Base-by-base conservation (phyloP, 768 basidiomycete species). In the Coprinopsis cinerea region DNA sequence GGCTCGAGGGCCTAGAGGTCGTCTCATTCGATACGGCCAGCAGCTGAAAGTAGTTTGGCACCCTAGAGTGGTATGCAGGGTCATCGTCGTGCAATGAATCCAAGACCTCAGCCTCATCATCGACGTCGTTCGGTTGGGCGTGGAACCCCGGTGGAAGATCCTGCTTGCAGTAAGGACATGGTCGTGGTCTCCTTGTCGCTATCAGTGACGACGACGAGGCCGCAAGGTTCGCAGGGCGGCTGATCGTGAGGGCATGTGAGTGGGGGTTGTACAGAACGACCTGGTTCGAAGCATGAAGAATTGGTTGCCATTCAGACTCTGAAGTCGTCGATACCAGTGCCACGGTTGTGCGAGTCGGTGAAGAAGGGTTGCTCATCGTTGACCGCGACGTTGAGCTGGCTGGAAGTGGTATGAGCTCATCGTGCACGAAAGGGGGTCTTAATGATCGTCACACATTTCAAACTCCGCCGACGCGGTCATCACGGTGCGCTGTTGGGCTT, bases 231-330 rank as follows among this genome's bases (percentile, higher is more conserved):
- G 70, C 60, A 26, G 67, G 66, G 37, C 71, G 39, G 58, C 58
- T 72, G 51, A 90, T 84, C 15, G 89, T 78, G 18, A 93, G 69
- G 1, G 90, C 89, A 60, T 92, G 90, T 1, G 85, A 90, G 1
- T 78, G 83, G 0, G 91, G 83, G 61, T 93, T 89, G 68, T 92
- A 93, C 6, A 92, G 74, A 14, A 93, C 91, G 28, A 92, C 83
- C 59, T 92, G 88, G 64, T 89, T 87, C 0, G 86, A 83, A n/a
- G 77, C 76, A 40, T 89, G 88, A 15, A 91, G 72, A 53, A 92
- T 89, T 1, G 88, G 83, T 47, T 77, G 85, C 89, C 89, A 92
- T 49, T 81, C 67, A n/a, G 53, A 24, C 1, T 53, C 55, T 7
- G 50, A 42, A 5, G 32, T 22, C 20, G 58, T 22, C 5, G 20